Evolutionary conservation across 2,329 filamentous ascomycete species (phyloP).

Genomic region (Metarhizium rileyi): DNA sequence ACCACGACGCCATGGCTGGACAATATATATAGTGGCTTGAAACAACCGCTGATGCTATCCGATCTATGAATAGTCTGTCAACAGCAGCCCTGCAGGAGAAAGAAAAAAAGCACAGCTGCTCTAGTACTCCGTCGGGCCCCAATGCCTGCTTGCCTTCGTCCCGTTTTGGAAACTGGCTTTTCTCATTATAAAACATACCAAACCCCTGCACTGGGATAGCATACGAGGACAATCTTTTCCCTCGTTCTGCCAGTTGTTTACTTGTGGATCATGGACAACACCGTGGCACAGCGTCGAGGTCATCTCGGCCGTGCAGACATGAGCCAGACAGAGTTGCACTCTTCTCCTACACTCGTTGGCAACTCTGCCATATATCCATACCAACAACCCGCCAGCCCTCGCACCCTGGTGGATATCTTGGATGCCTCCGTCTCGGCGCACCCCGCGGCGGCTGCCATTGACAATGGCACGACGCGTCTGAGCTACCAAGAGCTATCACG

Average conservation of each 20-base stretch:
- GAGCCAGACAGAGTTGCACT: neutral
- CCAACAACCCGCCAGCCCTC: constrained; percentile 2
- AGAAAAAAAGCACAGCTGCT: neutral
- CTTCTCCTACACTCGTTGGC: neutral
- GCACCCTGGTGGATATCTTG: constrained; percentile 14
- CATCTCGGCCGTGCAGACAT: neutral
- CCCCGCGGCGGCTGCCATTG: constrained; percentile 9
- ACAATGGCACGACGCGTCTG: constrained; percentile 9
- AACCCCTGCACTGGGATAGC: neutral
- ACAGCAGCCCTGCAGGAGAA: neutral
- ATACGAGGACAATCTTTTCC: too few species aligned
- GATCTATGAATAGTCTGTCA: neutral
- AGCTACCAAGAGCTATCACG: constrained; percentile 7
- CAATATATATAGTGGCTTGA: constrained; percentile 9
- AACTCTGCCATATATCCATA: constrained; percentile 7
- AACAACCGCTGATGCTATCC: neutral
- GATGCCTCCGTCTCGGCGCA: constrained; percentile 5
- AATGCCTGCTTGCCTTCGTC: neutral
- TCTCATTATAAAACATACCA: neutral
- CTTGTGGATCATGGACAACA: neutral
- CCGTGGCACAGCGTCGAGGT: neutral
- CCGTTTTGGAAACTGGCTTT: neutral
- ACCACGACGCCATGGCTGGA: neutral
- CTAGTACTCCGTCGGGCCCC: neutral
- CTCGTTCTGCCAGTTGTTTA: neutral